Base-by-base conservation (phyloP, 345 rosid genomes). In the Euphorbia peplus region DNA sequence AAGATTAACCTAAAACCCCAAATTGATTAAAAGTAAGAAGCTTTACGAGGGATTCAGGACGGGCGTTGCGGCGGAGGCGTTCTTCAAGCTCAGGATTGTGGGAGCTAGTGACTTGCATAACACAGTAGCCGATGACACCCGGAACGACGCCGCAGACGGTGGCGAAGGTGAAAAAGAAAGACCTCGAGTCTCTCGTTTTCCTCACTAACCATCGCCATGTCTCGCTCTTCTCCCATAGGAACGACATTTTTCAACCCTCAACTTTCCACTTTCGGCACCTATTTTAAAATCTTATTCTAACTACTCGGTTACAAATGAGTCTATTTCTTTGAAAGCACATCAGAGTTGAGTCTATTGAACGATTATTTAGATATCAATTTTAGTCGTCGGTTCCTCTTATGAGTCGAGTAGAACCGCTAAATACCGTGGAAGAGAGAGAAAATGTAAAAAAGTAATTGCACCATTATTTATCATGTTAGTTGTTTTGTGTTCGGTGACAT, bases 61-160 rank as follows among this genome's bases (percentile, higher is more conserved):
- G 89, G 61, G 96, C 90, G 22, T 79, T 82, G 69, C 79, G 74
- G 50, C 98, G 98, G 70, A 95, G 98, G 2, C 78, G 87, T 67
- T 90, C 84, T 73, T 95, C 99, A 41, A 95, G 91, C 78, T 90
- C 83, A 3, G 91, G 86, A 70, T 86, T 90, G 10, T 79, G 69
- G 68, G 96, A 72, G 76, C 77, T 90, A 48, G 99, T 95, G 74
- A 75, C 18, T 84, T 91, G 97, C 98, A 95, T 90, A 75, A 95
- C 97, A 54, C 83, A 79, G 68, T 91, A 95, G 63, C 99, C 99
- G 41, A 95, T 80, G 28, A 86, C 76, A 10, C 96, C 97, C 0
- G 99, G 97, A 62, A 95, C 83, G 62, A 95, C 93, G 62, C 97
- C 96, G 71, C 99, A 95, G 3, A 87, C 63, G 68, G 99, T 81